A percentile compares a stretch with the other conserved stretches of the same genome.
phyloP scores from a whole-genome alignment of 225 moss, liverwort and hornwort genomes.

The Marchantia polymorpha region DNA sequence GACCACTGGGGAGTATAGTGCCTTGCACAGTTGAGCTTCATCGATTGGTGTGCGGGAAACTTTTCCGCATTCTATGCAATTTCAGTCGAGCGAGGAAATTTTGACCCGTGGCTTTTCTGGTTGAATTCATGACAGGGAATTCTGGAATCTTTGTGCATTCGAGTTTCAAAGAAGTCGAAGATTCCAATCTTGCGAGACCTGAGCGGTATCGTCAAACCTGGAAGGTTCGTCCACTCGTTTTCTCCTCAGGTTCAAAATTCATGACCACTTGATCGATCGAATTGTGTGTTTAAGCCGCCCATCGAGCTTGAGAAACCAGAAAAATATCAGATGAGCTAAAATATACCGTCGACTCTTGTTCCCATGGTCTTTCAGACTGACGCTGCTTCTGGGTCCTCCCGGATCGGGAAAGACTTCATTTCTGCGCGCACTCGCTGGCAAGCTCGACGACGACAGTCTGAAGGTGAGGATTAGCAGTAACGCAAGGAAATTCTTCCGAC shows the following conservation, averaged over 20 bases:
- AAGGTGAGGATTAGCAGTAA: constrained; percentile 17
- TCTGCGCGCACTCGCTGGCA: constrained; percentile 34
- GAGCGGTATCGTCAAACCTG: constrained; percentile 44
- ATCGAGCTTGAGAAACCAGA: no score
- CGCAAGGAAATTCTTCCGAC: no score
- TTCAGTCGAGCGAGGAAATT: neutral
- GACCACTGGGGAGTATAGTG: no score
- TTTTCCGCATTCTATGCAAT: no score
- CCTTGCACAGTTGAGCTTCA: no score
- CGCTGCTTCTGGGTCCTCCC: constrained; percentile 43
- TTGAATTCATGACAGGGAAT: constrained; percentile 20
- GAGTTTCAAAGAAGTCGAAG: constrained; percentile 24
- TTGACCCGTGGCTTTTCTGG: neutral
- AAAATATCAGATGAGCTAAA: no score
- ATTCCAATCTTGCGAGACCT: constrained; percentile 37
- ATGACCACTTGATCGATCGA: no score
- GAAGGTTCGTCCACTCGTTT: constrained; percentile 46
- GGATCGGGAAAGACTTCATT: constrained; percentile 36
- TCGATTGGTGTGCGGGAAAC: no score
- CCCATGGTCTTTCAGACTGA: constrained; percentile 25
- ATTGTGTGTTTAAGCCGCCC: no score
- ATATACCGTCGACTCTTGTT: no score
- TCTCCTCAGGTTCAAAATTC: neutral
- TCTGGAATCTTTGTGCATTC: constrained; percentile 7
- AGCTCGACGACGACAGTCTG: constrained; percentile 15